A percentile compares a stretch with the other conserved stretches of the same genome.
These are phyloP conservation scores for Xylaria intraflava DNA, from an alignment of 495 filamentous ascomycete genomes.

Conservation along the genomic window DNA sequence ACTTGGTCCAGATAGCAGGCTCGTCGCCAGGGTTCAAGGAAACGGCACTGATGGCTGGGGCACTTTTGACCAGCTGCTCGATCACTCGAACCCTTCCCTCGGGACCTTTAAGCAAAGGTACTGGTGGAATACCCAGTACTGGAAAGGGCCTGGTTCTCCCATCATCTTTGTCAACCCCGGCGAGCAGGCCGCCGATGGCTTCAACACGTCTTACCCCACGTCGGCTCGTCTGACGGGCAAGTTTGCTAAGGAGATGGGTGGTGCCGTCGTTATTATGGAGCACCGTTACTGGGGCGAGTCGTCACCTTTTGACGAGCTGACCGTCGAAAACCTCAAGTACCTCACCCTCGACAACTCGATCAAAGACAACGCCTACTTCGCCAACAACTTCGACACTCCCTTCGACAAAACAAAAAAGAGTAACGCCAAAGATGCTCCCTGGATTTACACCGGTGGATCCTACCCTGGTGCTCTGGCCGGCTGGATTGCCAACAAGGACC, in stretches of 20 bases:
- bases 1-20: constrained; percentile 22
- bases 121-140: constrained; percentile 49
- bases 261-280: constrained; percentile 52
- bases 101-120: constrained; percentile 55
- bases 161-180: constrained; percentile 55
- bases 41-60: constrained; percentile 26
- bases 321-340: constrained; percentile 51
- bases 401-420: constrained; percentile 51
- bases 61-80: constrained; percentile 49
- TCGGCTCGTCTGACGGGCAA: constrained; percentile 48
- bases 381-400: constrained; percentile 48
- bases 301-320: constrained; percentile 51
- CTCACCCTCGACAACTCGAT: constrained; percentile 59
- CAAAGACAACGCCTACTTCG: constrained; percentile 57
- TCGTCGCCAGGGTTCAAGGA: constrained; percentile 1
- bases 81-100: constrained; percentile 47
- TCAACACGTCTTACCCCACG: constrained; percentile 47
- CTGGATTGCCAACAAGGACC: constrained; percentile 53
- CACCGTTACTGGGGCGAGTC: constrained; percentile 58
- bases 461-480: constrained; percentile 59
- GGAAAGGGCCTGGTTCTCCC: constrained; percentile 49
- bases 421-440: constrained; percentile 51
- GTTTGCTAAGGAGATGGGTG: constrained; percentile 48
- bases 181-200: constrained; percentile 47
- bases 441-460: constrained; percentile 58